Base-by-base conservation (phyloP, 139 green algal species). In the Raphidocelis subcapitata region DNA sequence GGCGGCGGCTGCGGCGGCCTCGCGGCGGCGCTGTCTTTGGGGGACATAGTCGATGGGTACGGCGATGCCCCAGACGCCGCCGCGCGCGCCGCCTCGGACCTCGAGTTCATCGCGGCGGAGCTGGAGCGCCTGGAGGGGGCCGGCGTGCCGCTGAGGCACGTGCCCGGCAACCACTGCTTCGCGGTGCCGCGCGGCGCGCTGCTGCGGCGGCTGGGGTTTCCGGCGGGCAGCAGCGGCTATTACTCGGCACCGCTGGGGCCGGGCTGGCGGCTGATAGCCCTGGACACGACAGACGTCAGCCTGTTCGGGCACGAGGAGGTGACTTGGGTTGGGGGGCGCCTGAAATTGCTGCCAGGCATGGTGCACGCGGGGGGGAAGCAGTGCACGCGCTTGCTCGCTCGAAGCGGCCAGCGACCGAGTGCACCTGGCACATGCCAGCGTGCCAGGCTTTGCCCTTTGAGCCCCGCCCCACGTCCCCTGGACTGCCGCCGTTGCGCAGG, bases 281-380 rank as follows among this genome's bases (percentile, higher is more conserved):
- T 93, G 67, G 87, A 94, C 72, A 90, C 90, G 29, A 94, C 89
- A 49, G 89, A 95, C 32, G 81, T 94, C 65, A 86, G 69, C 46
- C 73, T 85, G 10, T 82, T 49, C 12, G 41, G 41, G 8, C 41
- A 49, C 41, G 41, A 49, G 41, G 41, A 49, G 41, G 41, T 49
- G 41, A 49, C n/a, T n/a, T n/a, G n/a, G n/a, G n/a, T n/a, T n/a
- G n/a, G n/a, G n/a, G n/a, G n/a, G n/a, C n/a, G n/a, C n/a, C n/a
- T n/a, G n/a, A n/a, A n/a, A n/a, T n/a, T n/a, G n/a, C n/a, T n/a
- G n/a, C n/a, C n/a, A n/a, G n/a, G n/a, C n/a, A n/a, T n/a, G n/a
- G n/a, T n/a, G n/a, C n/a, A n/a, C n/a, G n/a, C n/a, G n/a, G n/a
- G n/a, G n/a, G n/a, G n/a, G n/a, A n/a, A n/a, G n/a, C n/a, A n/a